Percentiles rank a stretch among this genome's conserved stretches.
phyloP scores from a whole-genome alignment of 495 filamentous ascomycete genomes.

The Aspergillus incahuasiensis region DNA sequence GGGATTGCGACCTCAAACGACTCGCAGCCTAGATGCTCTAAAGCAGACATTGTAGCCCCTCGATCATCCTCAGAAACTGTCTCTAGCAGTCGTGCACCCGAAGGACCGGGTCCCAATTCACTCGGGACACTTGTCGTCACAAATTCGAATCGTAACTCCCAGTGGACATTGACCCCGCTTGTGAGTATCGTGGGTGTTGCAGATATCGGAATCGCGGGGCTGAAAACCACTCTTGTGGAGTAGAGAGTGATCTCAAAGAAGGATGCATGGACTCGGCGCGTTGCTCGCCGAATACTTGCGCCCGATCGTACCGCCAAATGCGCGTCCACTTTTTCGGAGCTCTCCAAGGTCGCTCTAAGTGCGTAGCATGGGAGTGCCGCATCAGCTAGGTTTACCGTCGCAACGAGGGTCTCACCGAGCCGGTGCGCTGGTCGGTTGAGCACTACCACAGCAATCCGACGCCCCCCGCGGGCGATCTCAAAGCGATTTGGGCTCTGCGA shows the following conservation, averaged over 20 bases:
- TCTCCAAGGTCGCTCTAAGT: conserved; percentile 70
- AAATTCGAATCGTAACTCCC: conserved; percentile 87
- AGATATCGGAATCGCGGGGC: conserved; percentile 68
- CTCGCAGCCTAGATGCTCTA: conserved; percentile 74
- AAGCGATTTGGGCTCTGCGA: conserved; percentile 78
- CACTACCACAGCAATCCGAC: conserved; percentile 79
- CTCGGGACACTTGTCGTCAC: conserved; percentile 55
- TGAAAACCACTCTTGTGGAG: conserved; percentile 71
- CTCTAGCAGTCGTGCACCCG: conserved; percentile 44
- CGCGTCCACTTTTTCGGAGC: conserved; percentile 70
- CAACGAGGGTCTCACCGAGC: conserved; percentile 79
- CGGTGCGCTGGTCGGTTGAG: conserved; percentile 88
- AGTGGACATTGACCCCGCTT: conserved; percentile 75
- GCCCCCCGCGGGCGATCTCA: conserved; percentile 85
- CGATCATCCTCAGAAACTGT: conserved; percentile 65
- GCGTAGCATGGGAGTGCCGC: conserved; percentile 76
- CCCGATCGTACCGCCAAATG: conserved; percentile 77
- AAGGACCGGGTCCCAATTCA: conserved; percentile 27
- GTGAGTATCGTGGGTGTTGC: conserved; percentile 89
- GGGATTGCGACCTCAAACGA: conserved; percentile 87
- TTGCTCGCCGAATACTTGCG: conserved; percentile 78
- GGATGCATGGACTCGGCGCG: conserved; percentile 70
- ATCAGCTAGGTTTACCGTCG: conserved; percentile 73
- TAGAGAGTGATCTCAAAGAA: conserved; percentile 77
- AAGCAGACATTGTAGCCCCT: conserved; percentile 63